Percentiles rank a stretch among this genome's conserved stretches.
These are phyloP conservation scores for Nephelium lappaceum DNA, from an alignment of 345 rosid species.

Conservation along the genomic window DNA sequence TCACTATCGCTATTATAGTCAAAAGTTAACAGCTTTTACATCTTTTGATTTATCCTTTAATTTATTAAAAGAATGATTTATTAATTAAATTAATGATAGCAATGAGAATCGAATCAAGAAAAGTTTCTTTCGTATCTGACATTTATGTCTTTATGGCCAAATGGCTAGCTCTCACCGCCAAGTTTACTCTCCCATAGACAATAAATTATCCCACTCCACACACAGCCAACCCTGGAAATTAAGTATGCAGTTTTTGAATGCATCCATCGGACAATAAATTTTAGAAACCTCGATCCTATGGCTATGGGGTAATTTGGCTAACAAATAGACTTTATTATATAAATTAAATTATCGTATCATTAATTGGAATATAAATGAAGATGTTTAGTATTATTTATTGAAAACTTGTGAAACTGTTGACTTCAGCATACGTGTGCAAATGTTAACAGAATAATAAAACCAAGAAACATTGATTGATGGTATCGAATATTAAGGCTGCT, in stretches of 20 bases:
- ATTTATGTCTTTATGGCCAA: conserved; percentile 21
- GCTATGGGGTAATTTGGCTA: no score
- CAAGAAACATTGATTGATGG: not conserved
- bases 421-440: no score
- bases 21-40: conserved; percentile 42
- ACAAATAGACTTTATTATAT: no score
- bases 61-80: conserved; percentile 8
- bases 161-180: conserved; percentile 16
- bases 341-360: no score
- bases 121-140: conserved; percentile 37
- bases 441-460: no score
- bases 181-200: conserved; percentile 12
- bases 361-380: no score
- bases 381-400: no score
- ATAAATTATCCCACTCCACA: not conserved
- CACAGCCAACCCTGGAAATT: no score
- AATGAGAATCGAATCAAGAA: conserved; percentile 39
- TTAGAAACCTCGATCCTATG: no score
- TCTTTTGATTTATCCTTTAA: conserved; percentile 31
- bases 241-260: no score
- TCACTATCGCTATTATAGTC: conserved; percentile 36
- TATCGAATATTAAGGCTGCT: not conserved
- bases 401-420: no score
- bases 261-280: no score
- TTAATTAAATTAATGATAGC: conserved; percentile 31